Evolutionary conservation across 176 grass and related monocot species (phyloP).

Genomic region (Bolboschoenus planiculmis): DNA sequence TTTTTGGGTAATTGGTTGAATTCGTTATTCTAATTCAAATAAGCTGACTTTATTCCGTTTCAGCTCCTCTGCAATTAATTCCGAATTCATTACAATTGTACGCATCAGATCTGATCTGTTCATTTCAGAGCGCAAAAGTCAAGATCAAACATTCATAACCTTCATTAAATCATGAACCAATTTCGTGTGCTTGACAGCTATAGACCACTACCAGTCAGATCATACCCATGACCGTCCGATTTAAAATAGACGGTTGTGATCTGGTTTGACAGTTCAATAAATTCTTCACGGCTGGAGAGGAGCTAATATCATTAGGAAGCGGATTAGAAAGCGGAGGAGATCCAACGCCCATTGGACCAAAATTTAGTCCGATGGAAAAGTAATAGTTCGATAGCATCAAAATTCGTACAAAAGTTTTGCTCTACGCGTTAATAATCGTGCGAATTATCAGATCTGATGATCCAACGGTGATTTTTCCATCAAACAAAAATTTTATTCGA

Average conservation of each 20-base stretch:
- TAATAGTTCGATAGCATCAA: no score
- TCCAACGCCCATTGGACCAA: no score
- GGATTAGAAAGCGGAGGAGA: no score
- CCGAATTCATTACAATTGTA: not conserved
- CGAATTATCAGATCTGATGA: no score
- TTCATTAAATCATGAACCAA: not conserved
- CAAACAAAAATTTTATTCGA: no score
- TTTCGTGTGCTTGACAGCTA: not conserved
- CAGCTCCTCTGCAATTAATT: not conserved
- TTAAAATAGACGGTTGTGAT: not conserved
- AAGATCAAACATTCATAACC: not conserved
- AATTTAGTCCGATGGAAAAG: no score
- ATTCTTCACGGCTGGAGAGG: not conserved
- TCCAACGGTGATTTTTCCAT: no score
- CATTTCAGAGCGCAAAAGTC: not conserved
- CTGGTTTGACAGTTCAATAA: no score
- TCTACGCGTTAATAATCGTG: no score
- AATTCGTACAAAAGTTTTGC: no score
- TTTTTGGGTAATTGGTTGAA: not conserved
- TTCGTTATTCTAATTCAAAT: not conserved
- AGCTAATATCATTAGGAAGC: no score
- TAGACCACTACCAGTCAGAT: not conserved
- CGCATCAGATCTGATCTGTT: not conserved
- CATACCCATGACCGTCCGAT: not conserved
- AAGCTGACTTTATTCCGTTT: not conserved